Evolutionary conservation across 139 green algal genomes (phyloP), one percentile per base, ranked within the genome.

Genomic region (Chlamydomonas urium): DNA sequence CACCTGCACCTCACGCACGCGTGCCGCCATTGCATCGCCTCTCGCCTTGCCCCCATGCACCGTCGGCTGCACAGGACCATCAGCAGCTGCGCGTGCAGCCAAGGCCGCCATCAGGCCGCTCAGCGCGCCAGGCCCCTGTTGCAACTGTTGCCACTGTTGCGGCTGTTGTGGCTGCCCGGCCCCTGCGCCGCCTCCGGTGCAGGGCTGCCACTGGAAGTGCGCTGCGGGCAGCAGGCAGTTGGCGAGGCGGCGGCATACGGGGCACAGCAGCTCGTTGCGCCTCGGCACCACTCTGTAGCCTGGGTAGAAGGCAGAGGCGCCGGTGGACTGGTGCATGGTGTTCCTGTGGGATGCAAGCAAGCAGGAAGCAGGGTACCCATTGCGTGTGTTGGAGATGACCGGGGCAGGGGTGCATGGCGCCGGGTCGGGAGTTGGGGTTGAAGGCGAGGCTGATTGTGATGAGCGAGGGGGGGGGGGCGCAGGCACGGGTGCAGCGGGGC

Each of bases 201-300:
- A n/a, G 0, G 38, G 32, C 0, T 31, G 29, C 65, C 69, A 79
- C 2, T 37, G 10, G 60, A 79, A 78, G 2, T 69, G 66, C 19
- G 66, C 66, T 0, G 71, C 71, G 3, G 77, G 77, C 35, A 79
- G 10, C 32, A 83, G 65, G 66, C 60, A 62, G 71, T 83, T 83
- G 36, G 68, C 72, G 1, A 83, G 66, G 17, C 77, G 71, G 32
- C 77, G 77, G 72, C 77, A 83, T 10, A 83, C 77, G 33, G 77
- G 66, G 66, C 71, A 78, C 48, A 79, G 59, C 57, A 79, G 38
- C 71, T 78, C 67, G 42, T 21, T 28, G 32, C 53, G 24, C n/a
- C 19, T 26, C 53, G 29, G 6, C 6, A 8, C 29, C 21, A 63
- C 53, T 10, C 6, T 21, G 29, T 63, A 63, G 6, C 53, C 53